Conservation (phyloP, 805 yeast genomes). For the Helenozyma baotianmanensis region DNA sequence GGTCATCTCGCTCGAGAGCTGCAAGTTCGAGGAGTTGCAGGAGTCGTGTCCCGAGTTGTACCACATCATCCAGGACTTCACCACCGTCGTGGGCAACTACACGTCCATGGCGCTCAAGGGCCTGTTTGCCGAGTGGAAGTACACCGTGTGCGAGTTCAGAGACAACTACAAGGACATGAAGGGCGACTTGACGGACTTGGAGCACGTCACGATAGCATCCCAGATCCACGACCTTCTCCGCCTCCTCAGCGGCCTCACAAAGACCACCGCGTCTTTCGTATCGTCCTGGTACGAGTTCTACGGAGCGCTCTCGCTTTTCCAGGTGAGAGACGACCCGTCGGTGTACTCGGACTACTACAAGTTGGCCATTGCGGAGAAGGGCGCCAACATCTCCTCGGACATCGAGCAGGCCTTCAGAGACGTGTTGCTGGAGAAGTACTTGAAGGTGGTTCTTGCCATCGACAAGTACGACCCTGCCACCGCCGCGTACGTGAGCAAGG, state of each 20-base stretch:
- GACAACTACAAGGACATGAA: conserved; percentile 31
- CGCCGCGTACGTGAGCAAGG: conserved; percentile 56
- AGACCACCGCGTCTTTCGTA: conserved; percentile 48
- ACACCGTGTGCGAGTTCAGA: conserved; percentile 45
- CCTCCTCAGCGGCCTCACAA: conserved; percentile 45
- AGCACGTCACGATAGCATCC: conserved; percentile 23
- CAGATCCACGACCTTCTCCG: conserved; percentile 41
- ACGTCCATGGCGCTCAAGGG: conserved; percentile 35
- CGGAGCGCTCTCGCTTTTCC: conserved; percentile 51
- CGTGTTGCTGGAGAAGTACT: conserved; percentile 50
- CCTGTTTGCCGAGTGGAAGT: conserved; percentile 48
- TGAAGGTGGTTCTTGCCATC: conserved; percentile 54
- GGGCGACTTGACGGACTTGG: conserved; percentile 19
- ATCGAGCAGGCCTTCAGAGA: conserved; percentile 44
- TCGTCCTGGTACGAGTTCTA: conserved; percentile 67
- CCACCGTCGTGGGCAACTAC: conserved; percentile 36
- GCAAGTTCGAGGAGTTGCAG: conserved; percentile 39
- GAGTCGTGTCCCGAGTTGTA: conserved; percentile 26
- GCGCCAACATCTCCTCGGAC: conserved; percentile 6
- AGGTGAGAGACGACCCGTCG: conserved; percentile 44
- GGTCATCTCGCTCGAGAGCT: conserved; percentile 39
- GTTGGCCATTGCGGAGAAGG: conserved; percentile 28
- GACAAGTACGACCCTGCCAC: conserved; percentile 60
- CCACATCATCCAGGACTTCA: conserved; percentile 38
- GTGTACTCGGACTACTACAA: conserved; percentile 32